Evolutionary conservation across 2,329 filamentous ascomycete species (phyloP).

Genomic region (Huntiella savannae): DNA sequence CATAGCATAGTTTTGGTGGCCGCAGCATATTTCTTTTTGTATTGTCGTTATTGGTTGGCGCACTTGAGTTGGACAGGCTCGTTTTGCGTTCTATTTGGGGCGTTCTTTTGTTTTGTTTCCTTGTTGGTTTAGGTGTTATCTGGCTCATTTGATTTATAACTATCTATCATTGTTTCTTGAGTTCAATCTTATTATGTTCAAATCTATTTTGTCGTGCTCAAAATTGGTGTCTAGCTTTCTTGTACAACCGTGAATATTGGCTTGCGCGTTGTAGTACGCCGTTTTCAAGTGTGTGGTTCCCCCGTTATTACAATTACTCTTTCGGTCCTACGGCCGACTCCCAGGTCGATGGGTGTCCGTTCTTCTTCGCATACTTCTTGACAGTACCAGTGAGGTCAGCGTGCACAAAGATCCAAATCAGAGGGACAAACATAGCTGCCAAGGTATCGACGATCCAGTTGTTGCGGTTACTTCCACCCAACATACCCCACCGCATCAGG

Average conservation of each 20-base stretch:
- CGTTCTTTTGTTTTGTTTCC: not conserved
- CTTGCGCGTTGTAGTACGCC: no score
- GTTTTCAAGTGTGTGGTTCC: no score
- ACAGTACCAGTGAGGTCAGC: conserved; percentile 39
- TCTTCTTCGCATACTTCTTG: conserved; percentile 32
- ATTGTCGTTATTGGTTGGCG: not conserved
- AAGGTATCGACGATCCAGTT: conserved; percentile 41
- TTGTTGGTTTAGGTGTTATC: not conserved
- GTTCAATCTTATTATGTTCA: not conserved
- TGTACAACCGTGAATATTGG: no score
- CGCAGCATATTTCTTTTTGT: conserved; percentile 2
- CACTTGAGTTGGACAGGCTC: not conserved
- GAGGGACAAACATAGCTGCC: conserved; percentile 30
- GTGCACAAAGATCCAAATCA: conserved; percentile 40
- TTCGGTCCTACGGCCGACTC: conserved; percentile 13
- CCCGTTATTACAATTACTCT: not conserved
- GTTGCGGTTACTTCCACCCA: conserved; percentile 38
- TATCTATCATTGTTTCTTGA: not conserved
- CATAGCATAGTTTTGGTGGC: no score
- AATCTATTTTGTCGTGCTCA: no score
- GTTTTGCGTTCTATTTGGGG: not conserved
- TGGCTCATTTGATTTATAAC: not conserved
- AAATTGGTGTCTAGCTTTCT: no score
- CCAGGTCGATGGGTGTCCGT: conserved; percentile 38
- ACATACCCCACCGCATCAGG: conserved; percentile 44